Evolutionary conservation across 768 basidiomycete species (phyloP), one percentile per base, ranked within the genome.

Genomic region (Leccinum sublutescens): DNA sequence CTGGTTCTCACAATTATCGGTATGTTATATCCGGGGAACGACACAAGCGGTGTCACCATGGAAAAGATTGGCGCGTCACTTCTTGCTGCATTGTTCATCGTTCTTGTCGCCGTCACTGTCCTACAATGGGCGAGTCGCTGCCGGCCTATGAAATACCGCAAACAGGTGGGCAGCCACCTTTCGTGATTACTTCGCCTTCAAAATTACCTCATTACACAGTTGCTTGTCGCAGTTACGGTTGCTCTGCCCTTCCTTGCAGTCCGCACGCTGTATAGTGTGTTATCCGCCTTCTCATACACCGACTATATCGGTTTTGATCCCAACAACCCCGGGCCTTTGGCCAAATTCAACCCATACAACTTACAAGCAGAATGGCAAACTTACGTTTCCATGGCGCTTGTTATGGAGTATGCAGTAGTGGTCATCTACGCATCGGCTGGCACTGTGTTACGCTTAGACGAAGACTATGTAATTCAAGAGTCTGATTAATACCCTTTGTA

Each of bases 191-290:
- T n/a, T 29, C 54, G 19, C 43, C 58, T 60, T 25, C 33, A 33
- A 33, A 70, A 3, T 40, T n/a, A 40, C 40, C 15, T 40, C 51
- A 38, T 50, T 23, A 23, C 56, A 52, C 56, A 89, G 88, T 76
- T 90, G 14, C 78, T 89, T 43, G 62, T 66, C 29, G 86, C 83
- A 21, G 73, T 87, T 52, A 74, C 82, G 19, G 25, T 73, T 50
- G 84, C 83, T 10, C 73, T 89, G 11, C 86, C 86, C 4, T 83
- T 87, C 71, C 75, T 89, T 36, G 82, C 80, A 17, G 80, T 83
- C 34, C 72, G 71, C 15, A 60, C 65, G 14, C 25, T 72, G 6
- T 89, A 88, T 65, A 76, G 79, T 48, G 71, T 88, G 43, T 76
- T 89, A 45, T 77, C 81, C 19, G 80, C 80, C 8, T 88, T 81